Evolutionary conservation across 1,284 basidiomycete species (phyloP).

Genomic region (Chalciporus sp.): DNA sequence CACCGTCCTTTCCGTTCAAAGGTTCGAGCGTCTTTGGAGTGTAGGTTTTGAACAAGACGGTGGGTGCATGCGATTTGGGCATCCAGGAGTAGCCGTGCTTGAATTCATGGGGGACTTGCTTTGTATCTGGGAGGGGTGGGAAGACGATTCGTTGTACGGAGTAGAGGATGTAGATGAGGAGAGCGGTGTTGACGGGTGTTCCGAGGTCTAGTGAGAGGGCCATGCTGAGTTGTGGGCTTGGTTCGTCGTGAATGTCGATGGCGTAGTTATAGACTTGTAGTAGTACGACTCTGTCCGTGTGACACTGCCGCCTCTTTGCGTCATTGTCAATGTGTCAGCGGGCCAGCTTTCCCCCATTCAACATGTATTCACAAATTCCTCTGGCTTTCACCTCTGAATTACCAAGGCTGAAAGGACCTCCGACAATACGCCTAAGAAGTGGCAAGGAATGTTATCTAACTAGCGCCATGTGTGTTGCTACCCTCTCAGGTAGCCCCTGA

Average conservation of each 20-base stretch:
- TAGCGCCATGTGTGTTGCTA: no score
- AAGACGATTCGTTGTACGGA: constrained; percentile 74
- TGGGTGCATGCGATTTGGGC: constrained; percentile 77
- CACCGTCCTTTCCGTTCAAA: constrained; percentile 69
- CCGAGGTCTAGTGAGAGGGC: constrained; percentile 48
- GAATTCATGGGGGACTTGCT: constrained; percentile 65
- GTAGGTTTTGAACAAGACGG: constrained; percentile 74
- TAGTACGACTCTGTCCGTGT: no score
- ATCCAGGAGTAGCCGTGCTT: constrained; percentile 85
- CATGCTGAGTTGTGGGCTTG: constrained; percentile 19
- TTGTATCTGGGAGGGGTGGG: constrained; percentile 55
- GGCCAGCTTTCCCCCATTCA: no score
- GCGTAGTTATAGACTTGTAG: neutral
- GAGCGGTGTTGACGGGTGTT: constrained; percentile 72
- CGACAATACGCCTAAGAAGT: no score
- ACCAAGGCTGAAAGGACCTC: no score
- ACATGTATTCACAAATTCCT: no score
- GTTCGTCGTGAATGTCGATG: neutral
- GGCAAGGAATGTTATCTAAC: no score
- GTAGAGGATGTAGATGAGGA: constrained; percentile 79
- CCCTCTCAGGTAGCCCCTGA: no score
- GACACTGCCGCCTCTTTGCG: no score
- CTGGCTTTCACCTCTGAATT: no score
- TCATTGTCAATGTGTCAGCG: no score
- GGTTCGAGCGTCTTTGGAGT: constrained; percentile 73